phyloP scores from a whole-genome alignment of 129 eudicot genomes.

The Logfia minima region DNA sequence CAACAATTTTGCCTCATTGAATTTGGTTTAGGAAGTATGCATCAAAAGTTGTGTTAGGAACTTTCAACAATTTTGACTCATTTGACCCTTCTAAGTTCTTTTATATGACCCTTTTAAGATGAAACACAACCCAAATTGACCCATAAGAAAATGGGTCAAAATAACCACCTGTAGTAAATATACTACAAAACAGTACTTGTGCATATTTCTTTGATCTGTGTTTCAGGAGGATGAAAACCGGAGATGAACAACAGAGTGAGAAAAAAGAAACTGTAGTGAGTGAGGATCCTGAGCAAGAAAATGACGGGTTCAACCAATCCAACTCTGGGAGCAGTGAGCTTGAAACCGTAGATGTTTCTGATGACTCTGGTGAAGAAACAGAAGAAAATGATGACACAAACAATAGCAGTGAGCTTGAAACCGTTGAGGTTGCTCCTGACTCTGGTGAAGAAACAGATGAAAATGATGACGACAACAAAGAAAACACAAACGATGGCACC shows the following conservation, averaged over 20 bases:
- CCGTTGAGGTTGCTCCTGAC: neutral
- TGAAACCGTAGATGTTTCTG: conserved; percentile 21
- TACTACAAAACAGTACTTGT: neutral
- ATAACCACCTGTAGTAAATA: neutral
- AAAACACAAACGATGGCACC: conserved; percentile 17
- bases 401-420: neutral
- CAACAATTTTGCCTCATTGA: conserved; percentile 40
- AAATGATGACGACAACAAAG: conserved; percentile 31
- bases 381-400: conserved; percentile 30
- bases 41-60: neutral
- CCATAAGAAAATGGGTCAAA: neutral
- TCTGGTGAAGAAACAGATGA: conserved; percentile 20
- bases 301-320: conserved; percentile 21
- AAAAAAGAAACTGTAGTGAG: conserved; percentile 17
- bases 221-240: conserved; percentile 12
- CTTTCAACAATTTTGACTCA: neutral
- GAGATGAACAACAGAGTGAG: neutral
- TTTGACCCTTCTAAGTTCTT: neutral
- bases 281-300: neutral
- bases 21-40: conserved; percentile 46
- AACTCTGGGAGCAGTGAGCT: conserved; percentile 29
- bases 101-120: neutral
- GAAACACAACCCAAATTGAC: neutral
- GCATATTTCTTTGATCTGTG: neutral
- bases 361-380: conserved; percentile 24